Conservation (phyloP, 2,329 filamentous ascomycete species). For the Thelonectria blattea region DNA sequence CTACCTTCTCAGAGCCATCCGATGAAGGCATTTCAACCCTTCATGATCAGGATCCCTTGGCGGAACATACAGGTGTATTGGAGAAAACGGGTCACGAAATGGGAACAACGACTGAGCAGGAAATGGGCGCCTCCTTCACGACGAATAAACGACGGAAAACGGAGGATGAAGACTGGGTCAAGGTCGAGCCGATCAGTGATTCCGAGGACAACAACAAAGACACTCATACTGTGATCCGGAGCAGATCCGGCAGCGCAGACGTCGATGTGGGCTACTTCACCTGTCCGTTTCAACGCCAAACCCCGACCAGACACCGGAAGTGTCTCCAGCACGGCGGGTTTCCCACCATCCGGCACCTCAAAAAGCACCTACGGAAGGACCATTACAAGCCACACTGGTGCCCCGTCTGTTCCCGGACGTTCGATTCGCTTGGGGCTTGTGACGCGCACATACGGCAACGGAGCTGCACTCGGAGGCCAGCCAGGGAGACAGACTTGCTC, state of each 20-base stretch:
- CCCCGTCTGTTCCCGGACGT: background rate
- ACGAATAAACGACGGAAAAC: background rate
- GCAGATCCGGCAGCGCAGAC: background rate
- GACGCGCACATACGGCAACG: constrained; percentile 3
- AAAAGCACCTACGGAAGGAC: background rate
- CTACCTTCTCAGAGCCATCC: background rate
- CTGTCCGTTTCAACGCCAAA: constrained; percentile 1
- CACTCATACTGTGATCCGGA: background rate
- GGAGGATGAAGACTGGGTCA: background rate
- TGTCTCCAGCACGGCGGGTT: constrained; percentile 1
- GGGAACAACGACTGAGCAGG: no score
- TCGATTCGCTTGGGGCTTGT: background rate
- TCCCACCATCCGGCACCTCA: background rate
- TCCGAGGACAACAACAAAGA: background rate
- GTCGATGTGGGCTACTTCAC: background rate
- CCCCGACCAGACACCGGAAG: background rate
- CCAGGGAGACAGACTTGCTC: background rate
- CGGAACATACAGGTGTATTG: background rate
- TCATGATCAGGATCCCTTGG: background rate
- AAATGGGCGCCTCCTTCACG: background rate
- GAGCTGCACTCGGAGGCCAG: background rate
- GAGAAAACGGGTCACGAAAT: no score
- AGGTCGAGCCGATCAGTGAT: background rate
- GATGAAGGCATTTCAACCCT: background rate
- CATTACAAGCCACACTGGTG: constrained; percentile 5